Percentiles rank a stretch among this genome's conserved stretches.
These are phyloP conservation scores for Exophiala lecanii-corni DNA, from an alignment of 2,329 filamentous ascomycete genomes.

Conservation along the genomic window DNA sequence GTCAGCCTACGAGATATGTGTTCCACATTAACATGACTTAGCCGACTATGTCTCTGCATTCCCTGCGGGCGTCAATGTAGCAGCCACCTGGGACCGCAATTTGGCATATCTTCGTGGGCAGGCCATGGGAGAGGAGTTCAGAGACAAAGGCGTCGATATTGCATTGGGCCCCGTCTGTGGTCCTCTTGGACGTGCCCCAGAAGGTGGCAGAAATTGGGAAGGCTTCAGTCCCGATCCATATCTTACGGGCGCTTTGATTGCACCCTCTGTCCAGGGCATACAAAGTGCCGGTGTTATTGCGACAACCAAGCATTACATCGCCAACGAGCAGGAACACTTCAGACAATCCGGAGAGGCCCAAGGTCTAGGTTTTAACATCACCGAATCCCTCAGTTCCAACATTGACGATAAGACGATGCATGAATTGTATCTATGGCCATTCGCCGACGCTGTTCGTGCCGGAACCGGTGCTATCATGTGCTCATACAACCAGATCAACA, in stretches of 20 bases:
- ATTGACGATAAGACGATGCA: constrained; percentile 61
- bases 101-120: constrained; percentile 65
- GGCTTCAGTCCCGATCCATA: constrained; percentile 68
- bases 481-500: constrained; percentile 68
- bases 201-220: constrained; percentile 66
- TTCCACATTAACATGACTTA: too few relatives aligned
- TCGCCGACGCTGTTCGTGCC: constrained; percentile 62
- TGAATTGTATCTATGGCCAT: constrained; percentile 60
- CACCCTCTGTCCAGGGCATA: constrained; percentile 71
- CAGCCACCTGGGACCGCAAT: constrained; percentile 73
- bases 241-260: constrained; percentile 67
- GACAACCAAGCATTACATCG: constrained; percentile 72
- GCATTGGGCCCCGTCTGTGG: constrained; percentile 74
- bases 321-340: constrained; percentile 71
- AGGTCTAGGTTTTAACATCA: constrained; percentile 58
- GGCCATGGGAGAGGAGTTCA: constrained; percentile 71
- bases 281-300: constrained; percentile 79
- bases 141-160: constrained; percentile 69
- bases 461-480: constrained; percentile 65
- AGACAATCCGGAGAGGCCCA: constrained; percentile 57
- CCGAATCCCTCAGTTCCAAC: constrained; percentile 57
- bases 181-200: constrained; percentile 63
- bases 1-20: too few relatives aligned
- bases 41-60: constrained; percentile 80
- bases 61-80: constrained; percentile 70